Base-by-base conservation (phyloP, 1,139 yeast species). In the Geotrichum fermentans region DNA sequence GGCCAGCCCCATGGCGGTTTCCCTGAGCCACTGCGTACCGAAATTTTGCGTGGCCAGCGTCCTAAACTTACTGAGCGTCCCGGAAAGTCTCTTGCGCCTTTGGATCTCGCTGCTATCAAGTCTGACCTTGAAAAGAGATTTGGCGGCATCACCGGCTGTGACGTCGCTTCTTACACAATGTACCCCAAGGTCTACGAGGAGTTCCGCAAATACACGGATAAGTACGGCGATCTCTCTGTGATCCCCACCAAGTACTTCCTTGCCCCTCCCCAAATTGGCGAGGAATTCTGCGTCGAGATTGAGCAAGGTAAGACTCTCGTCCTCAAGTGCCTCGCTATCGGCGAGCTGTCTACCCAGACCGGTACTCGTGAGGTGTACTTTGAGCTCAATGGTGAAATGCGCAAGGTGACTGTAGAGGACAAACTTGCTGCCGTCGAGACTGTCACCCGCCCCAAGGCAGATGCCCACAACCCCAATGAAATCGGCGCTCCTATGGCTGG, bases 401-500 rank as follows among this genome's bases (percentile, higher is more conserved):
- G 98, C 76, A 89, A 92, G 61, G 96, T 92, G 52, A 79, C 95
- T 38, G 84, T 92, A 55, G 89, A 83, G 57, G 98, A 92, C 72
- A 86, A 83, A 69, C 79, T 80, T 38, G 89, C 89, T 48, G 81
- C 90, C 45, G 80, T 90, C 52, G 97, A 88, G 70, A 78, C 87
- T 43, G 78, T 85, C 56, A 74, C 94, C 28, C 84, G 97, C 67
- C 85, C 90, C 59, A 94, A 92, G 78, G 98, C 97, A 43, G 86
- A 83, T 58, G 74, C 82, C 16, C 81, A 79, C 65, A 85, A 87
- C 67, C 89, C 95, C 53, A 85, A 83, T 64, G 97, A 94, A 60
- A 83, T 94, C 56, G 98, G 97, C 60, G 96, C 98, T 4, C 99
- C 98, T 70, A 92, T 92, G 98, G 95, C 97, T 30, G 99, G 99